Percentiles rank a stretch among this genome's conserved stretches.
phyloP scores from a whole-genome alignment of 306 rosid genomes.

The Lathyrus sativus region DNA sequence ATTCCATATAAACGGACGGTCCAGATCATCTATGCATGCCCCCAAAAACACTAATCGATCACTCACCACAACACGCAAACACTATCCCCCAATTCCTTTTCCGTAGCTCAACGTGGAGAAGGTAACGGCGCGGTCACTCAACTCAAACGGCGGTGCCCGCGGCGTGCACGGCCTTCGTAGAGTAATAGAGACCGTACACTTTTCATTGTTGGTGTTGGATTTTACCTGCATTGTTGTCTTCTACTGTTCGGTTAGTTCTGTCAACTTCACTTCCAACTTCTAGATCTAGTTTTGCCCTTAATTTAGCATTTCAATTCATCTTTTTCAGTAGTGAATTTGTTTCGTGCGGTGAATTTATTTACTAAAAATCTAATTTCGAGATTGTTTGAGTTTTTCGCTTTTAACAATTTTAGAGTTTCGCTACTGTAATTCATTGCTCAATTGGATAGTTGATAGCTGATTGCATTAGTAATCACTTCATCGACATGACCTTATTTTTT shows the following conservation, averaged over 20 bases:
- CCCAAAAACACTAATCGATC: neutral
- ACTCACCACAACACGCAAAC: neutral
- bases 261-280: conserved; percentile 13
- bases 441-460: conserved; percentile 2
- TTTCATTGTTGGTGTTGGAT: neutral
- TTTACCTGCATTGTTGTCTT: conserved; percentile 35
- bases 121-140: conserved; percentile 6
- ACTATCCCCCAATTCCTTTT: conserved; percentile 26
- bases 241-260: conserved; percentile 35
- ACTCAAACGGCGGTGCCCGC: neutral
- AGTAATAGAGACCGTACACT: neutral
- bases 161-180: neutral
- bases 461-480: conserved; percentile 2
- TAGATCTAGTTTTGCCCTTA: conserved; percentile 48
- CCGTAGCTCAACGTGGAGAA: conserved; percentile 21
- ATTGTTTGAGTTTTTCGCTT: neutral
- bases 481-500: neutral
- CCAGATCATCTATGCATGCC: conserved; percentile 27
- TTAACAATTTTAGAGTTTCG: neutral
- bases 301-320: neutral
- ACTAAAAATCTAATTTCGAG: neutral
- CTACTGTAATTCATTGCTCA: neutral
- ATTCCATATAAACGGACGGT: conserved; percentile 23
- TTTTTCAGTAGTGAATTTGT: neutral
- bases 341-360: neutral